Evolutionary conservation across 495 filamentous ascomycete species (phyloP), one percentile per base, ranked within the genome.

Genomic region (Penicillium atrosanguineum): DNA sequence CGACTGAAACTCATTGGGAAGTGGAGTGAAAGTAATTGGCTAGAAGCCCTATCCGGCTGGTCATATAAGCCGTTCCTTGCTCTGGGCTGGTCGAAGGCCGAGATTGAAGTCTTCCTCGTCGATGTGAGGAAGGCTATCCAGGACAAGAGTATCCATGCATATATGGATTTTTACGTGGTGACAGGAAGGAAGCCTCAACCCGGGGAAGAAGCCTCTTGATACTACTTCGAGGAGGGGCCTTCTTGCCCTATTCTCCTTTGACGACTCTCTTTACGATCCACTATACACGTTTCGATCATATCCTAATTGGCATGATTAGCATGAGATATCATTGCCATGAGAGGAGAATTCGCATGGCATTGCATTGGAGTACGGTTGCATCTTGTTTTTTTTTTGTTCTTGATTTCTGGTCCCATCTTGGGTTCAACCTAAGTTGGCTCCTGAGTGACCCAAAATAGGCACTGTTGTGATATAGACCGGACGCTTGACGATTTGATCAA

Each of bases 31-130:
- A 62, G 51, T 14, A 75, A 75, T 42, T 70, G 70, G 62, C 59
- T 76, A 15, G 72, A 73, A 39, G 74, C 67, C 0, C 47, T 77
- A n/a, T 68, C 73, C 0, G 75, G 71, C 12, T 79, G 70, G 69
- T 73, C 74, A 15, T 79, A 77, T 42, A 77, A 77, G 48, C 74
- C 74, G 0, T 63, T 79, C 29, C 61, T 64, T 19, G 57, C 64
- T 20, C 63, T 79, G 25, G 74, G 73, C 6, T 79, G 74, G 75
- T 75, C 75, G 11, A 75, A 76, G 48, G 58, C 68, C 2, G 75
- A 79, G 55, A 77, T 79, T 28, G 75, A 86, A 68, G 79, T 84
- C 21, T 82, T 80, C 15, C 71, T 87, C 12, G 80, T 85, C 28
- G 71, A 80, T 45, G 81, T 85, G 6, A 69, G 84, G 37, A 79